Conservation (phyloP, 257 asterid genomes). For the Jacaranda copaia region DNA sequence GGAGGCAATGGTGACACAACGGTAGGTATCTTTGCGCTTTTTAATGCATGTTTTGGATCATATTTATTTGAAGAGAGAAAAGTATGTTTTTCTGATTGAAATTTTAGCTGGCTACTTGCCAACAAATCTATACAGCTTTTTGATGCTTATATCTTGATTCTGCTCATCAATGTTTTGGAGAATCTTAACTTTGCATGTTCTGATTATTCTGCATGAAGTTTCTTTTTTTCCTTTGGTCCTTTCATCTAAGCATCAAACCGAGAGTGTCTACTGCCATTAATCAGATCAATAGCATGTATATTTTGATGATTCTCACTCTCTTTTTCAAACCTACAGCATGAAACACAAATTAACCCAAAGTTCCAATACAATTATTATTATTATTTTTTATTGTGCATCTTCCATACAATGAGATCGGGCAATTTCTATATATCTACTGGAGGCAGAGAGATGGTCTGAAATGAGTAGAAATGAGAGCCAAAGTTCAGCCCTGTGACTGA, state of each 20-base stretch:
- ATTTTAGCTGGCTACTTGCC: conserved; percentile 19
- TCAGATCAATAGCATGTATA: conserved; percentile 19
- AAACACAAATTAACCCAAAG: conserved; percentile 2
- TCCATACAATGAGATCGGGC: too few species aligned
- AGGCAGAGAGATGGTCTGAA: too few species aligned
- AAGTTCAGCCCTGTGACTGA: background rate
- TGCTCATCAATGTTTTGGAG: background rate
- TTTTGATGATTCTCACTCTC: background rate
- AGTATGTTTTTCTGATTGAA: conserved; percentile 8
- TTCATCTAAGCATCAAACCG: conserved; percentile 4
- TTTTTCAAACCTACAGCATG: background rate
- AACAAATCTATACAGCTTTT: conserved; percentile 14
- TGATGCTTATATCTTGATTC: conserved; percentile 28
- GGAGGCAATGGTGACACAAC: conserved; percentile 99
- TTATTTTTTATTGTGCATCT: background rate
- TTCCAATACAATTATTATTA: background rate
- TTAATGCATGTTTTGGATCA: conserved; percentile 30
- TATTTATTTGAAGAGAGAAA: conserved; percentile 17
- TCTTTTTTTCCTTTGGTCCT: conserved; percentile 13
- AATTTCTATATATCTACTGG: too few species aligned
- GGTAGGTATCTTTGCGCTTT: conserved; percentile 55
- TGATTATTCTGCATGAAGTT: too few species aligned
- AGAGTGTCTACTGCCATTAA: conserved; percentile 22
- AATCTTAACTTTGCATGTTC: too few species aligned
- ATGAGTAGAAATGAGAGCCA: background rate